A percentile compares a stretch with the other conserved stretches of the same genome.
These are phyloP conservation scores for Trichoderma sp. DNA, from an alignment of 2,329 filamentous ascomycete species.

Conservation along the genomic window DNA sequence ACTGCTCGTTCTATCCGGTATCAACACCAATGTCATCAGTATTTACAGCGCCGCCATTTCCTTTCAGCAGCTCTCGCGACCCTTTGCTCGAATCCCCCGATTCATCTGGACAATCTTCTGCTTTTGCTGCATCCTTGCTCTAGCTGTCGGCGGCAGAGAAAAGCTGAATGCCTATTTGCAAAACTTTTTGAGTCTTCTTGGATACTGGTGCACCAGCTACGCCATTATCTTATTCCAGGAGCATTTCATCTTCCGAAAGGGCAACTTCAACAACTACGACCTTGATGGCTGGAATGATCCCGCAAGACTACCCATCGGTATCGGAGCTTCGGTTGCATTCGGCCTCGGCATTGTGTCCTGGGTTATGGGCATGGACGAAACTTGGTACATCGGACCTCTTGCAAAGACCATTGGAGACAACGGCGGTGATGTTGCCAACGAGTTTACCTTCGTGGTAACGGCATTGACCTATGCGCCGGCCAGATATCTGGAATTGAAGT, in stretches of 20 bases:
- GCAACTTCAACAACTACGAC: slow-evolving; percentile 41
- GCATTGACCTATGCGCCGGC: slow-evolving; percentile 40
- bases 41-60: slow-evolving; percentile 41
- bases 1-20: slow-evolving; percentile 36
- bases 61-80: slow-evolving; percentile 39
- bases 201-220: slow-evolving; percentile 46
- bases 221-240: slow-evolving; percentile 41
- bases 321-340: slow-evolving; percentile 43
- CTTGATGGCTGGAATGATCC: slow-evolving; percentile 45
- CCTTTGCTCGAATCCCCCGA: slow-evolving; percentile 38
- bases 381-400: slow-evolving; percentile 56
- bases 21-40: slow-evolving; percentile 38
- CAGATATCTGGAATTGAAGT: slow-evolving; percentile 40
- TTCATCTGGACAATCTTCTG: slow-evolving; percentile 41
- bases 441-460: slow-evolving; percentile 43
- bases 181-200: slow-evolving; percentile 45
- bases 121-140: slow-evolving; percentile 40
- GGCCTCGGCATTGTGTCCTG: slow-evolving; percentile 43
- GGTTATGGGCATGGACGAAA: slow-evolving; percentile 54
- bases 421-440: slow-evolving; percentile 54
- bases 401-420: slow-evolving; percentile 54
- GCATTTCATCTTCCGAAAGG: slow-evolving; percentile 41
- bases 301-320: slow-evolving; percentile 39
- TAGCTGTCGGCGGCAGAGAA: slow-evolving; percentile 39
- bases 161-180: slow-evolving; percentile 42